Conservation (phyloP, 2,329 filamentous ascomycete genomes). For the Thelonectria discophora region DNA sequence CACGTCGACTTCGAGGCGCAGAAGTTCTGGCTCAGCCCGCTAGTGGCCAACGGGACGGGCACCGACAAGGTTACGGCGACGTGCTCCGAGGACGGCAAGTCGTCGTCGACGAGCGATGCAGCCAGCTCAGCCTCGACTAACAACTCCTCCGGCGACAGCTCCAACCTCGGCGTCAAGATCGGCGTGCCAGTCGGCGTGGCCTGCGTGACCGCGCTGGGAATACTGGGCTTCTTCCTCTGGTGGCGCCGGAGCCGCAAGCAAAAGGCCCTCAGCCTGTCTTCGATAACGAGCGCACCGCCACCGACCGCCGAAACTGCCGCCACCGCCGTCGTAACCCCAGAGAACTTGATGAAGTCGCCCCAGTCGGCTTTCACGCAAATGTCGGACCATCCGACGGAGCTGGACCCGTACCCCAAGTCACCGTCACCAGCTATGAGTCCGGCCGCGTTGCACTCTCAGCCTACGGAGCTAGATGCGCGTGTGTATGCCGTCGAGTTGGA, state of each 20-base stretch:
- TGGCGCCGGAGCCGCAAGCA: slow-evolving; percentile 9
- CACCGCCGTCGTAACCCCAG: background rate
- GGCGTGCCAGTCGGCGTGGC: slow-evolving; percentile 12
- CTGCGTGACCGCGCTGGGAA: background rate
- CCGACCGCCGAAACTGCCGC: background rate
- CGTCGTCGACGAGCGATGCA: slow-evolving; percentile 6
- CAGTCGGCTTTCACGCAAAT: slow-evolving; percentile 1
- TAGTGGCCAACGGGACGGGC: slow-evolving; percentile 16
- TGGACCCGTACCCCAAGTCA: background rate
- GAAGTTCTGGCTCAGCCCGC: slow-evolving; percentile 24
- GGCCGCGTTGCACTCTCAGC: background rate
- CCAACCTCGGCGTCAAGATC: slow-evolving; percentile 12
- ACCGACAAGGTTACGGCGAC: slow-evolving; percentile 12
- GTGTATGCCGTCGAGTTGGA: slow-evolving; percentile 4
- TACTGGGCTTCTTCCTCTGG: slow-evolving; percentile 14
- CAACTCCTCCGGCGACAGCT: background rate
- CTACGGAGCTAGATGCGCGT: slow-evolving; percentile 9
- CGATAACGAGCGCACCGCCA: background rate
- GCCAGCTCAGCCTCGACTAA: background rate
- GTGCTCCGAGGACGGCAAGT: slow-evolving; percentile 6
- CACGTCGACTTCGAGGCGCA: slow-evolving; percentile 6
- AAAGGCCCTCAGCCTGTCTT: background rate
- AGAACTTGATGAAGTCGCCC: slow-evolving; percentile 2
- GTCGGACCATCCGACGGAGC: slow-evolving; percentile 3
- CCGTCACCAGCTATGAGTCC: background rate